Evolutionary conservation across 169 alveolate genomes (phyloP).

Genomic region (Cryptosporidium tyzzeri): DNA sequence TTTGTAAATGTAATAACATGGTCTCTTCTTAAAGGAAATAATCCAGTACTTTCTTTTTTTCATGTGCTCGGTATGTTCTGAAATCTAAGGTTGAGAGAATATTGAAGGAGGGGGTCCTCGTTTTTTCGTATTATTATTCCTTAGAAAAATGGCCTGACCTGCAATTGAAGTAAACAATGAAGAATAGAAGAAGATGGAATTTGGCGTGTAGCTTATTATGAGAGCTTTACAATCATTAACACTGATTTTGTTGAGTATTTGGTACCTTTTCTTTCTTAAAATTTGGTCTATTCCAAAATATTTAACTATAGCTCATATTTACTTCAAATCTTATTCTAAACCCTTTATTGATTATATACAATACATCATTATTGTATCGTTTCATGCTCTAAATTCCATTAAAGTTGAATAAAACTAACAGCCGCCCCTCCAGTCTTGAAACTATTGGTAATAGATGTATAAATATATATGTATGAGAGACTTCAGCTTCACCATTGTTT

Average conservation of each 20-base stretch:
- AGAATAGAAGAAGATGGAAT: background rate
- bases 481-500: background rate
- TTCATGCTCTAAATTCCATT: background rate
- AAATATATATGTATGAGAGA: background rate
- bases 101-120: background rate
- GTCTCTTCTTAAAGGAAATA: background rate
- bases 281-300: background rate
- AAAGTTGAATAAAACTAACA: too few species aligned
- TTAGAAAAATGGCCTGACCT: background rate
- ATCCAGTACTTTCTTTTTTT: background rate
- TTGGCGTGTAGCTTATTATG: too few species aligned
- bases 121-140: too few species aligned
- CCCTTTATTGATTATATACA: too few species aligned
- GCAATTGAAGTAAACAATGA: background rate
- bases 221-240: background rate
- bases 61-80: background rate
- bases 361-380: background rate
- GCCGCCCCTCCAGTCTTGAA: background rate
- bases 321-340: background rate
- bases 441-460: background rate
- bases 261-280: background rate
- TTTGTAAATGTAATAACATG: background rate
- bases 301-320: background rate
- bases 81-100: background rate
- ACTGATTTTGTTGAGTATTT: background rate